Percentiles rank a stretch among this genome's conserved stretches.
Conservation (phyloP, 345 rosid genomes). For the Ceriops zippeliana region DNA sequence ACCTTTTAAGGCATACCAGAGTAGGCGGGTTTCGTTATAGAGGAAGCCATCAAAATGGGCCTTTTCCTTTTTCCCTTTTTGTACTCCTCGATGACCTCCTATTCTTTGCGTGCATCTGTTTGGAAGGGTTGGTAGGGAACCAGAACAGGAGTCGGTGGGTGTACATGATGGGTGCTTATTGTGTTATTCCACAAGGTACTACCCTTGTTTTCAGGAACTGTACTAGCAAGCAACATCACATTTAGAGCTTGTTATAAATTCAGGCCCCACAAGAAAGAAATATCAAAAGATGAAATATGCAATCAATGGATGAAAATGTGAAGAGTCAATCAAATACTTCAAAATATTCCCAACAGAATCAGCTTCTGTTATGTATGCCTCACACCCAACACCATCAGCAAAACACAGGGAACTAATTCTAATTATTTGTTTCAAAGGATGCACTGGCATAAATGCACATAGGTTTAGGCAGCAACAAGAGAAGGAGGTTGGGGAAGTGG, state of each 20-base stretch:
- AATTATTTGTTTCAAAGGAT: no score
- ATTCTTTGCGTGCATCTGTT: not conserved
- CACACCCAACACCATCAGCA: not conserved
- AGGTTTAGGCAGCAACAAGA: no score
- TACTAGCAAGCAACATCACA: not conserved
- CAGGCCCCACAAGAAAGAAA: not conserved
- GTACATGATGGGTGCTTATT: not conserved
- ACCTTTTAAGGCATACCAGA: not conserved
- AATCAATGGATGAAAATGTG: not conserved
- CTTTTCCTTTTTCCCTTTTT: not conserved
- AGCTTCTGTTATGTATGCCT: not conserved
- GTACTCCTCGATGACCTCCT: not conserved
- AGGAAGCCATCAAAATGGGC: not conserved
- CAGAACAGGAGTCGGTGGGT: not conserved
- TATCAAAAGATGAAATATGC: not conserved
- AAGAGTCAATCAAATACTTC: not conserved
- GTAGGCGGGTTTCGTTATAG: not conserved
- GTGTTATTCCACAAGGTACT: slow-evolving; percentile 1
- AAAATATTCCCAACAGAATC: not conserved
- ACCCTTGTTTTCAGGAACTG: slow-evolving; percentile 1
- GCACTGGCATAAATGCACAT: no score
- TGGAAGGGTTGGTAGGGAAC: not conserved
- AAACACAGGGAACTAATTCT: no score
- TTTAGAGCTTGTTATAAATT: not conserved
- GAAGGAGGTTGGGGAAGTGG: no score